A percentile compares a stretch with the other conserved stretches of the same genome.
Evolutionary conservation across 306 rosid genomes (phyloP).

Genomic region (Lotus japonicus): DNA sequence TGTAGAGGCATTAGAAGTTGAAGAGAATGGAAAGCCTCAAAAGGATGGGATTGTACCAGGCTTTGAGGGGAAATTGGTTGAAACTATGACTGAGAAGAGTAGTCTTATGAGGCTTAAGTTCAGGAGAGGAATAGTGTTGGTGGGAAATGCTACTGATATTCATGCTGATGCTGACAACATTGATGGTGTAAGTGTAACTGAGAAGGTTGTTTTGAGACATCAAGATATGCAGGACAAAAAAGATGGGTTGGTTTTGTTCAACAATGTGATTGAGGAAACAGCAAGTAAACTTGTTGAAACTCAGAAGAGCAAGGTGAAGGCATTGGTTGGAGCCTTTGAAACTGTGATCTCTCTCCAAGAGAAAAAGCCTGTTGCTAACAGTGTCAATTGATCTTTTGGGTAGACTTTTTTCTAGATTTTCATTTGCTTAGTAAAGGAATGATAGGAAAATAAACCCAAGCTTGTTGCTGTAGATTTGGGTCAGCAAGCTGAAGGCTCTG

Average conservation of each 20-base stretch:
- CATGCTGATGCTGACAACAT: slow-evolving; percentile 7
- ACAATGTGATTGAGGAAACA: slow-evolving; percentile 71
- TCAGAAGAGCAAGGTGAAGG: slow-evolving; percentile 76
- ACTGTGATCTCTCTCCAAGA: slow-evolving; percentile 75
- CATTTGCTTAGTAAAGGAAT: slow-evolving; percentile 6
- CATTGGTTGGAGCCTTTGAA: slow-evolving; percentile 90
- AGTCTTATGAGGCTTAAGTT: slow-evolving; percentile 45
- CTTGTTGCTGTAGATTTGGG: slow-evolving; percentile 24
- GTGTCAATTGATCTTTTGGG: slow-evolving; percentile 25
- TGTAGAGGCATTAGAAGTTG: slow-evolving; percentile 25
- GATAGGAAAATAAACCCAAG: slow-evolving; percentile 26
- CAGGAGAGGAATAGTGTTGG: slow-evolving; percentile 41
- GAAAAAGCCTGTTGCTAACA: slow-evolving; percentile 31
- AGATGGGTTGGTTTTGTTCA: slow-evolving; percentile 50
- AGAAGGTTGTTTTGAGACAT: slow-evolving; percentile 60
- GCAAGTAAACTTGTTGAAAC: slow-evolving; percentile 65
- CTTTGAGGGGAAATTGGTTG: slow-evolving; percentile 35
- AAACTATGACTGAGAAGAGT: slow-evolving; percentile 29
- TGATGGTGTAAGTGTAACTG: slow-evolving; percentile 14
- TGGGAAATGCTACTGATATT: slow-evolving; percentile 27
- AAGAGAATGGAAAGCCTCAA: slow-evolving; percentile 24
- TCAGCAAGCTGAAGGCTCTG: slow-evolving; percentile 30
- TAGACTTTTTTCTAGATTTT: slow-evolving; percentile 1
- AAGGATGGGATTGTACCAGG: slow-evolving; percentile 28
- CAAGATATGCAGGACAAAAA: slow-evolving; percentile 65